Conservation (phyloP, 495 filamentous ascomycete species). For the Lophium mytilinum region DNA sequence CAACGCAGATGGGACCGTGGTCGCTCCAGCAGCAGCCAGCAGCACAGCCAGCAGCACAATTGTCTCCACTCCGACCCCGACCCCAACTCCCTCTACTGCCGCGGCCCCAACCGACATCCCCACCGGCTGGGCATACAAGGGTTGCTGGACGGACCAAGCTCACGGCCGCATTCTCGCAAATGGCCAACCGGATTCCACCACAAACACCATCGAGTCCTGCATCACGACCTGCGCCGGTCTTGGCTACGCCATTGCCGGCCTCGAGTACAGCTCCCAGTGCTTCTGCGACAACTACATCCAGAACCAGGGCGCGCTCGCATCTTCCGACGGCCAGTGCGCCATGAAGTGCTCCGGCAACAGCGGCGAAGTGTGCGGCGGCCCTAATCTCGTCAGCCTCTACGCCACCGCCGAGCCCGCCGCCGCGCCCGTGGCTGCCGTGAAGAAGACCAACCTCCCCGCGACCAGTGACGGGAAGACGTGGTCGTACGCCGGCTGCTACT, state of each 20-base stretch:
- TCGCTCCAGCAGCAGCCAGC: not conserved
- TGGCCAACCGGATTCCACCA: not conserved
- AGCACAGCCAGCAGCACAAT: not conserved
- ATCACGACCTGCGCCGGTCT: not conserved
- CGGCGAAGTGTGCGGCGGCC: slow-evolving; percentile 39
- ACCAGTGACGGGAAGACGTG: not conserved
- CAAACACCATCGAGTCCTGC: slow-evolving; percentile 6
- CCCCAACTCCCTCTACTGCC: not conserved
- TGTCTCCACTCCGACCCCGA: not conserved
- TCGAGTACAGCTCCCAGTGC: slow-evolving; percentile 9
- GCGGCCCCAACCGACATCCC: not conserved
- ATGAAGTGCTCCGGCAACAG: slow-evolving; percentile 35
- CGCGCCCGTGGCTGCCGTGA: not conserved
- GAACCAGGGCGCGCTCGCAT: not conserved
- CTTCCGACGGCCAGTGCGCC: slow-evolving; percentile 1
- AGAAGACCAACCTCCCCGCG: not conserved
- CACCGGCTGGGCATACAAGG: slow-evolving; percentile 6
- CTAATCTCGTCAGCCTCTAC: slow-evolving; percentile 34
- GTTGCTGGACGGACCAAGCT: slow-evolving; percentile 6
- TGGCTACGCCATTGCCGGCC: slow-evolving; percentile 2
- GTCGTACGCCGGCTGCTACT: slow-evolving; percentile 6
- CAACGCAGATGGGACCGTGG: not conserved
- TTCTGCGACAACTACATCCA: slow-evolving; percentile 8
- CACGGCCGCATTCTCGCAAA: slow-evolving; percentile 4
- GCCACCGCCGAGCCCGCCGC: not conserved